A percentile compares a stretch with the other conserved stretches of the same genome.
Conservation (phyloP, 2,329 filamentous ascomycete genomes). For the Chalaropsis thielavioides region DNA sequence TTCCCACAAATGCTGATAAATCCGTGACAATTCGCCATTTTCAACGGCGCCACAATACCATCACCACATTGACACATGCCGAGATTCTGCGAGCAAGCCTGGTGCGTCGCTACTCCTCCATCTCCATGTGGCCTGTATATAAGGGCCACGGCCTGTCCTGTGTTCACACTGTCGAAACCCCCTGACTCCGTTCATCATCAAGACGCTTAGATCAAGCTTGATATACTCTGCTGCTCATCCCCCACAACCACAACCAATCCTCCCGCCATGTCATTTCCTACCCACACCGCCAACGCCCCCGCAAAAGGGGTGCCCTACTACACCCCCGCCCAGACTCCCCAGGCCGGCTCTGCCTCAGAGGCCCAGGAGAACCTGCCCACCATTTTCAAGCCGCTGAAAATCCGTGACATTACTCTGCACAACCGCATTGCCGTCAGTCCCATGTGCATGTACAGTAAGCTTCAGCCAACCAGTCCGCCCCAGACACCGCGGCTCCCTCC, state of each 20-base stretch:
- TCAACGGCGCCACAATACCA: neutral
- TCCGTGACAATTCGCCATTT: neutral
- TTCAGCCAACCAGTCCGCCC: too few species aligned
- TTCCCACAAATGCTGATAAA: neutral
- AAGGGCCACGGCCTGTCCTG: neutral
- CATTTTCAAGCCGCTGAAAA: slow-evolving; percentile 41
- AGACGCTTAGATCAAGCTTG: too few species aligned
- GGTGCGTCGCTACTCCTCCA: too few species aligned
- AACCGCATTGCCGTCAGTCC: slow-evolving; percentile 46
- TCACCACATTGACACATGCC: neutral
- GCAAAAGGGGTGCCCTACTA: slow-evolving; percentile 33
- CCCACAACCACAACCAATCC: neutral
- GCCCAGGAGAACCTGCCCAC: slow-evolving; percentile 31
- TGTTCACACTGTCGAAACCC: neutral
- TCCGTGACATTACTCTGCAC: slow-evolving; percentile 37
- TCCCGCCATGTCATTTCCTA: neutral
- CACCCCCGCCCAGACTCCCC: slow-evolving; percentile 39
- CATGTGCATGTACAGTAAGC: slow-evolving; percentile 35
- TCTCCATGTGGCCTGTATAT: neutral
- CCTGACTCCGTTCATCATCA: neutral
- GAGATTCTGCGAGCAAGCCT: neutral
- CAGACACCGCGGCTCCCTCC: neutral
- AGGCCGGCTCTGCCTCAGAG: slow-evolving; percentile 30
- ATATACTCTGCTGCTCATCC: too few species aligned
- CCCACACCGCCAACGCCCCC: slow-evolving; percentile 22